Conservation (phyloP, 2,329 filamentous ascomycete genomes). For the Xylaria hypoxylon region DNA sequence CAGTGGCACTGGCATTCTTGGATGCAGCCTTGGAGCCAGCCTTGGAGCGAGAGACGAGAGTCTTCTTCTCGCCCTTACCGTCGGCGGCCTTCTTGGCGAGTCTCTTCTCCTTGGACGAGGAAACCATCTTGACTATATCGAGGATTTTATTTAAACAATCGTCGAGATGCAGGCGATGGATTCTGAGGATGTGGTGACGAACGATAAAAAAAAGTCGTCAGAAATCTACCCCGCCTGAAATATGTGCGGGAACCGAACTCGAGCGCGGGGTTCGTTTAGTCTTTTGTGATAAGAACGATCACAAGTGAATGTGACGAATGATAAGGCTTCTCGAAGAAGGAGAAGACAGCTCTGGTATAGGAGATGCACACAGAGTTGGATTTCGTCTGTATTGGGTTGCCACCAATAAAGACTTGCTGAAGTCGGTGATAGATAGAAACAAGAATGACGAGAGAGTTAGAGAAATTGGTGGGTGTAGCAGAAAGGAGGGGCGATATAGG, state of each 20-base stretch:
- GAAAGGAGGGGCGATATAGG: conserved; percentile 28
- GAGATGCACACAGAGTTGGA: background rate
- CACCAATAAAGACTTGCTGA: conserved; percentile 29
- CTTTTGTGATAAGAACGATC: conserved; percentile 32
- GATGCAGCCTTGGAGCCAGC: conserved; percentile 75
- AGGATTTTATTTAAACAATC: background rate
- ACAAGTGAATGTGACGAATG: conserved; percentile 45
- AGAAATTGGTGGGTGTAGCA: conserved; percentile 17
- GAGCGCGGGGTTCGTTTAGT: conserved; percentile 24
- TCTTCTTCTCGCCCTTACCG: conserved; percentile 82
- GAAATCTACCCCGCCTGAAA: conserved; percentile 34
- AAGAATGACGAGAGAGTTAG: conserved; percentile 32
- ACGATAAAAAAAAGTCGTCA: conserved; percentile 12
- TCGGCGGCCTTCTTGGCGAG: conserved; percentile 77
- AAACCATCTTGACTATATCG: conserved; percentile 67
- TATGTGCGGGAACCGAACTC: conserved; percentile 19
- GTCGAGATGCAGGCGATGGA: background rate
- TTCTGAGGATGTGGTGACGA: conserved; percentile 6
- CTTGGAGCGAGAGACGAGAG: conserved; percentile 73
- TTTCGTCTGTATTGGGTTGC: conserved; percentile 10
- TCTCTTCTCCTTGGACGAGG: conserved; percentile 77
- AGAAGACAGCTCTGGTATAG: background rate
- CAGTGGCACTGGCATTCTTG: conserved; percentile 57
- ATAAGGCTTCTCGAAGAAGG: background rate
- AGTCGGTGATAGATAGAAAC: conserved; percentile 24